Percentiles rank a stretch among this genome's conserved stretches.
Conservation (phyloP, 208 protist species). For the Balamuthia mandrillaris region DNA sequence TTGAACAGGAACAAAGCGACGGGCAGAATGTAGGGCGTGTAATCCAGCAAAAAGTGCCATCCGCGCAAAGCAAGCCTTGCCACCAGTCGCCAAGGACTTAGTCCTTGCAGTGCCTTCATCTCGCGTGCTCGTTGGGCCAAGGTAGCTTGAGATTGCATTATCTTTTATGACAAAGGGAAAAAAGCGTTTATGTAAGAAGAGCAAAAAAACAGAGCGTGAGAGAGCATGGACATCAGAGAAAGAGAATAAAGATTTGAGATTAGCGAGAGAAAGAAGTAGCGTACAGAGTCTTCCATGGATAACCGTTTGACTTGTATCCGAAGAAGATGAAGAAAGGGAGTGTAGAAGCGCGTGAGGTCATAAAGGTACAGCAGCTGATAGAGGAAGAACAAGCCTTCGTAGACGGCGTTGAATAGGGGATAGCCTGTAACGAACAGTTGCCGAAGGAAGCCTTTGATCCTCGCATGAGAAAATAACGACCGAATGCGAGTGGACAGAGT, state of each 20-base stretch:
- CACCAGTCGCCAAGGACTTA: background rate
- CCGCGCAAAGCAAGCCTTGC: background rate
- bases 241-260: no score
- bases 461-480: no score
- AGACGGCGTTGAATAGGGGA: background rate
- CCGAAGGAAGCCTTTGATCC: background rate
- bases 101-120: background rate
- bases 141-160: no score
- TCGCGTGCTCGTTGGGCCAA: background rate
- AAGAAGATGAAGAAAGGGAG: background rate
- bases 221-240: no score
- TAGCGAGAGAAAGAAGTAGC: background rate
- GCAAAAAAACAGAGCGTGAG: no score
- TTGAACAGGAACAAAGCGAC: background rate
- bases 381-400: background rate
- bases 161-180: no score
- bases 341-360: background rate
- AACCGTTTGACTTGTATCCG: background rate
- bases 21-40: background rate
- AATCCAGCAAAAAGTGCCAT: background rate
- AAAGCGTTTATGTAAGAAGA: no score
- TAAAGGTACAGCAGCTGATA: background rate
- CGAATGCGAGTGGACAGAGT: no score
- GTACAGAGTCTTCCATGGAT: background rate
- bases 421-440: background rate